Percentiles rank a stretch among this genome's conserved stretches.
These are phyloP conservation scores for Fagus sylvatica DNA, from an alignment of 306 rosid genomes.

Conservation along the genomic window DNA sequence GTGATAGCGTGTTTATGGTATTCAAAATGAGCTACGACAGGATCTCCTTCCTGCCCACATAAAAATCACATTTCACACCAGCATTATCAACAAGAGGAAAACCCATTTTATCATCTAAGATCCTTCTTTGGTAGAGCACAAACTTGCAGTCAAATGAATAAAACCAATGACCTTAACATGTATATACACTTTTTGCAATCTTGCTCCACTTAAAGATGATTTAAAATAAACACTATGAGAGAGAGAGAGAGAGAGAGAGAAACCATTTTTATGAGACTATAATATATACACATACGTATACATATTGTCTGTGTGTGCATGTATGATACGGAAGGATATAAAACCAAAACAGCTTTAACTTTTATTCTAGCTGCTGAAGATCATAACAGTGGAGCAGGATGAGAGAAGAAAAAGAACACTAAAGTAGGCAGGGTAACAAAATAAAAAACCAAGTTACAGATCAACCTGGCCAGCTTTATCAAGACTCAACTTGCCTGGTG, in stretches of 20 bases:
- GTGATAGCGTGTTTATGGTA: slow-evolving; percentile 88
- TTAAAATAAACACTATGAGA: not conserved
- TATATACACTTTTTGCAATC: not conserved
- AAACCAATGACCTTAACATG: not conserved
- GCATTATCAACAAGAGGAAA: not conserved
- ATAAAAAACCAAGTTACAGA: not conserved
- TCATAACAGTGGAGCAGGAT: slow-evolving; percentile 1
- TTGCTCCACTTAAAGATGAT: not conserved
- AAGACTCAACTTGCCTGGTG: not conserved
- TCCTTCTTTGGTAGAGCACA: not conserved
- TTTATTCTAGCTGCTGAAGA: slow-evolving; percentile 4
- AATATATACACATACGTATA: not conserved
- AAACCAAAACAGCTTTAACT: slow-evolving; percentile 1
- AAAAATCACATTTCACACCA: slow-evolving; percentile 9
- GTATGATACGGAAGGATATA: not conserved
- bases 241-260: not conserved
- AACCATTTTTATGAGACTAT: not conserved
- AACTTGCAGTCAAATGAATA: not conserved
- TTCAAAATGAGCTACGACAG: slow-evolving; percentile 85
- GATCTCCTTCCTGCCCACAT: slow-evolving; percentile 63
- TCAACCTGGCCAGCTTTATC: slow-evolving; percentile 4
- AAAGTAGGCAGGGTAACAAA: not conserved
- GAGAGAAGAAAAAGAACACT: not conserved
- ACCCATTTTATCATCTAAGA: not conserved
- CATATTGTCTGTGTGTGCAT: not conserved